Evolutionary conservation across 2,329 filamentous ascomycete species (phyloP), one percentile per base, ranked within the genome.

Genomic region (Aspergillus ochraceus): DNA sequence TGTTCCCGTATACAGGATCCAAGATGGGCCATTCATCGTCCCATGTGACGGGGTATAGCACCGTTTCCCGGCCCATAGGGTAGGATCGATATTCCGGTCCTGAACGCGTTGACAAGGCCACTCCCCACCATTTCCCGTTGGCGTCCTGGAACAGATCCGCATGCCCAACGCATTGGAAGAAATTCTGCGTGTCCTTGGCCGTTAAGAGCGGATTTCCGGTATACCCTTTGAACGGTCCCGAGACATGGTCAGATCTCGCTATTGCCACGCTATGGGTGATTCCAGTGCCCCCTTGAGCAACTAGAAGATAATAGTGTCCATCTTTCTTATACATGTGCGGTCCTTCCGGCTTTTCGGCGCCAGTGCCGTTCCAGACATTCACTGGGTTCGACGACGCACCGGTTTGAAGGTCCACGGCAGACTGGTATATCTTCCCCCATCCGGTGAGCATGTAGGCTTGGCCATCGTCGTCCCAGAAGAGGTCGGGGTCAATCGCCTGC

Each of bases 141-240:
- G 60, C 60, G 61, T 86, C 84, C 54, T 83, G 78, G 60, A 86
- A 84, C 3, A 86, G 62, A 62, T 86, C 84, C 0, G 80, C 80
- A 58, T 87, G 84, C 0, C 84, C 84, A 0, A 85, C 78, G 0
- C 82, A 82, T 61, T 86, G 83, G 61, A 71, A 74, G 58, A 77
- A 78, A 29, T 73, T 63, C 0, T 71, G 70, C 0, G 74, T 71
- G 19, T 72, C 70, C 50, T 66, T 69, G n/a, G 74, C 74, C 0
- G 78, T 76, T 17, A 80, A 62, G 6, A 80, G 71, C 8, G 76
- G 71, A 55, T 80, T 80, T 12, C 70, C 65, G 0, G 73, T 70
- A 55, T 76, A 72, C 2, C 69, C 36, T 59, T 77, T 75, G 50
- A 77, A 80, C 0, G 78, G 78, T 0, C 78, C 78, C 67, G 57